A percentile compares a stretch with the other conserved stretches of the same genome.
These are phyloP conservation scores for Lipomyces yamadae DNA, from an alignment of 805 yeast genomes.

Conservation along the genomic window DNA sequence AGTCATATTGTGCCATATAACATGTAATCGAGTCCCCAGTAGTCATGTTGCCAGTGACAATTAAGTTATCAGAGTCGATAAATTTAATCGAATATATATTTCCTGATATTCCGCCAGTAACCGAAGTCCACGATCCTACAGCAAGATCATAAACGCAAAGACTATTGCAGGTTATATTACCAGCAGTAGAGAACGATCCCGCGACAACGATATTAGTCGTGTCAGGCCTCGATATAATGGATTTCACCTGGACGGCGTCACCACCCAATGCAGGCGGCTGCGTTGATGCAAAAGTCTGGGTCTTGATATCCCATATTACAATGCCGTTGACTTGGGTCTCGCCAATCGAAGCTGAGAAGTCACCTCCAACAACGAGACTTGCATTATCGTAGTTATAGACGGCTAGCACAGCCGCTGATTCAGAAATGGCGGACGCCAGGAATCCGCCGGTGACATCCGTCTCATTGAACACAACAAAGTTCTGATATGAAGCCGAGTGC, in stretches of 20 bases:
- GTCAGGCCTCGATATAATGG: constrained; percentile 50
- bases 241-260: constrained; percentile 49
- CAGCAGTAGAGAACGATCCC: constrained; percentile 69
- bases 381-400: constrained; percentile 38
- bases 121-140: constrained; percentile 59
- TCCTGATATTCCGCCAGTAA: constrained; percentile 53
- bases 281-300: constrained; percentile 49
- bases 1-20: constrained; percentile 47
- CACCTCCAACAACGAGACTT: constrained; percentile 45
- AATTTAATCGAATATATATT: constrained; percentile 60
- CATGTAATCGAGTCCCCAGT: constrained; percentile 42
- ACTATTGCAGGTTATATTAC: constrained; percentile 60
- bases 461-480: constrained; percentile 44
- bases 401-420: constrained; percentile 39
- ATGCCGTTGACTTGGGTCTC: constrained; percentile 51
- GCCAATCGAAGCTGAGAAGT: constrained; percentile 40
- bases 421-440: constrained; percentile 27
- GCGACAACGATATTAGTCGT: constrained; percentile 63
- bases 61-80: constrained; percentile 47
- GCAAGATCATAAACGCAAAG: constrained; percentile 69
- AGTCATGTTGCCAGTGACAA: constrained; percentile 62
- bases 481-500: constrained; percentile 40
- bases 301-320: constrained; percentile 56
- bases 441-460: constrained; percentile 39
- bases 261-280: constrained; percentile 57